Percentiles rank a stretch among this genome's conserved stretches.
Conservation (phyloP, 495 filamentous ascomycete genomes). For the Cladorrhinum samala region DNA sequence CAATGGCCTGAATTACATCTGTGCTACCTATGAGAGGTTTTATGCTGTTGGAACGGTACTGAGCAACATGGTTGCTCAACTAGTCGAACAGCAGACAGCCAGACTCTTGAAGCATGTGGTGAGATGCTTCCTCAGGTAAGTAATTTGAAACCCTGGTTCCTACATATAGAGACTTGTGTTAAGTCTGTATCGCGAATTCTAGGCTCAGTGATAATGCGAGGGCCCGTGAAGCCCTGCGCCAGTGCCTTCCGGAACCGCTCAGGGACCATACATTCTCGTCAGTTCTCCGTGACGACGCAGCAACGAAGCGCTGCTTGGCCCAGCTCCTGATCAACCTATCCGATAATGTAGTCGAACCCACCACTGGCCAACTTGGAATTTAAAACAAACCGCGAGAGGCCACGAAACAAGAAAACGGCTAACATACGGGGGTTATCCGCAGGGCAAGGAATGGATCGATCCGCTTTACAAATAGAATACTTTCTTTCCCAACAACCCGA, state of each 20-base stretch:
- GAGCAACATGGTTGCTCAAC: constrained; percentile 96
- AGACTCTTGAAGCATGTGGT: constrained; percentile 96
- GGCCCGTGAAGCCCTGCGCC: constrained; percentile 87
- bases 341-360: constrained; percentile 73
- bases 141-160: too few relatives aligned
- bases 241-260: constrained; percentile 94
- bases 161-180: too few relatives aligned
- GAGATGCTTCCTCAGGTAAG: constrained; percentile 88
- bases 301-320: constrained; percentile 94
- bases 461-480: constrained; percentile 10
- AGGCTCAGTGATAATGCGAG: constrained; percentile 95
- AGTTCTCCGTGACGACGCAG: constrained; percentile 92
- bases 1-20: constrained; percentile 96
- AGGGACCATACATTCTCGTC: constrained; percentile 96
- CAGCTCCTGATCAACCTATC: constrained; percentile 96
- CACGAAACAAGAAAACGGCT: background rate
- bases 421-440: constrained; percentile 5
- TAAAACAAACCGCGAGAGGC: constrained; percentile 2
- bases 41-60: constrained; percentile 97
- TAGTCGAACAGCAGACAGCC: constrained; percentile 97
- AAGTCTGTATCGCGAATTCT: too few relatives aligned
- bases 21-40: constrained; percentile 98
- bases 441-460: constrained; percentile 24
- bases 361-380: constrained; percentile 29
- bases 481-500: background rate